Conservation (phyloP, 768 basidiomycete genomes). For the Galerina sulciceps region DNA sequence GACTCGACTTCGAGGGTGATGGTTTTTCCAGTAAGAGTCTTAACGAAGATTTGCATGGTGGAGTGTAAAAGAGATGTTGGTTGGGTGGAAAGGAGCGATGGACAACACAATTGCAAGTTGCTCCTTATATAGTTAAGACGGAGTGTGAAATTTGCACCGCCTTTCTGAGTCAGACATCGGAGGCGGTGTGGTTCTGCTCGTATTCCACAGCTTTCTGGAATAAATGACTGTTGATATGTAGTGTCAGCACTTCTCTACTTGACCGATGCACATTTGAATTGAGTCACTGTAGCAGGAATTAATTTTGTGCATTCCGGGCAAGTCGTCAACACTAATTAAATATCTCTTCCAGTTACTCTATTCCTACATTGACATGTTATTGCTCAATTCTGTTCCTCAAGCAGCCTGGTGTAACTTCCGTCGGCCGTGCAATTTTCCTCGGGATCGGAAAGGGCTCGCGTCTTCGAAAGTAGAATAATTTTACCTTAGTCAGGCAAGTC, state of each 20-base stretch:
- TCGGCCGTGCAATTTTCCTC: no score
- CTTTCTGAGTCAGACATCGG: conserved; percentile 25
- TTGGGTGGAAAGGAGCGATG: conserved; percentile 12
- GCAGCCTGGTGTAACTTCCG: no score
- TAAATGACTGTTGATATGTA: neutral
- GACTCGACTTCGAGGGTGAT: conserved; percentile 78
- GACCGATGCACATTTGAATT: neutral
- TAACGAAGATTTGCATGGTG: conserved; percentile 85
- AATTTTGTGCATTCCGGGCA: no score
- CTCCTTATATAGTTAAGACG: conserved; percentile 34
- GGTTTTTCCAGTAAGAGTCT: conserved; percentile 81
- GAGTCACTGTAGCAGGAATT: no score
- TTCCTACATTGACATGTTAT: no score
- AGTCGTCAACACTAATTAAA: no score
- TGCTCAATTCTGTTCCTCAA: no score
- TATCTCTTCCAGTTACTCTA: no score
- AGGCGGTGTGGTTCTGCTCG: conserved; percentile 8
- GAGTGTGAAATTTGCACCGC: conserved; percentile 43
- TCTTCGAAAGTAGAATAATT: no score
- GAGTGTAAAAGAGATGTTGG: conserved; percentile 16
- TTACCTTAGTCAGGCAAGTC: no score
- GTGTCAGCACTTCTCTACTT: neutral
- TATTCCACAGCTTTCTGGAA: conserved; percentile 2
- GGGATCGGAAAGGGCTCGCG: no score
- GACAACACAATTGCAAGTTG: conserved; percentile 5